phyloP scores from a whole-genome alignment of 2,329 filamentous ascomycete species.

The Neofusicoccum parvum region DNA sequence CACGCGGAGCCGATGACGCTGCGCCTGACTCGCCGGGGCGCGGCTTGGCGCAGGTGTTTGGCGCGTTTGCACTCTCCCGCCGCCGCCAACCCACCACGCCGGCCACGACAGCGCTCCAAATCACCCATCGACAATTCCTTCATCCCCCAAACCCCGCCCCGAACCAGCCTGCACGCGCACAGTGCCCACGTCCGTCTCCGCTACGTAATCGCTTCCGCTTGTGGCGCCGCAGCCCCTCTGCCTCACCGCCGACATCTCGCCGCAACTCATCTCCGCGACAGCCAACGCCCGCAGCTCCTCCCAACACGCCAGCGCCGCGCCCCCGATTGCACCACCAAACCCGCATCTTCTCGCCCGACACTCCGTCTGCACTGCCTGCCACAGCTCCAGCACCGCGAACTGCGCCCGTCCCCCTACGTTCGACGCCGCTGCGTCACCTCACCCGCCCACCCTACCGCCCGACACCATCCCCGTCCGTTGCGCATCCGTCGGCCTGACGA shows the following conservation, averaged over 20 bases:
- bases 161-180: not conserved
- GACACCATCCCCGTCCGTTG: slow-evolving; percentile 4
- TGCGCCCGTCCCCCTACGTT: not conserved
- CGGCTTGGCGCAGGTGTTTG: not conserved
- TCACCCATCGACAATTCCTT: slow-evolving; percentile 17
- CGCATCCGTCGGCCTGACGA: slow-evolving; percentile 1
- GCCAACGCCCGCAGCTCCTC: slow-evolving; percentile 17
- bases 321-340: not conserved
- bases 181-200: not conserved
- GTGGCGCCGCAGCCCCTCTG: slow-evolving; percentile 18
- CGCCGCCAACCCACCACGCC: slow-evolving; percentile 18
- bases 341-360: not conserved
- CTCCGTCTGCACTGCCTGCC: not conserved
- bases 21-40: not conserved
- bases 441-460: not conserved
- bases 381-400: slow-evolving; percentile 9
- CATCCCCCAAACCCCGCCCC: slow-evolving; percentile 6
- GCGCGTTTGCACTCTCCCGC: slow-evolving; percentile 4
- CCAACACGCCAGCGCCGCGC: slow-evolving; percentile 14
- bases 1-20: slow-evolving; percentile 2
- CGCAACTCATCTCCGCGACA: slow-evolving; percentile 22
- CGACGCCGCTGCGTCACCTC: slow-evolving; percentile 10
- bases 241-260: slow-evolving; percentile 20
- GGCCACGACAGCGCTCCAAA: slow-evolving; percentile 14
- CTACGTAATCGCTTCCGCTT: slow-evolving; percentile 12